A percentile compares a stretch with the other conserved stretches of the same genome.
Evolutionary conservation across 2,329 filamentous ascomycete genomes (phyloP).

Genomic region (Cordyceps fumosorosea): DNA sequence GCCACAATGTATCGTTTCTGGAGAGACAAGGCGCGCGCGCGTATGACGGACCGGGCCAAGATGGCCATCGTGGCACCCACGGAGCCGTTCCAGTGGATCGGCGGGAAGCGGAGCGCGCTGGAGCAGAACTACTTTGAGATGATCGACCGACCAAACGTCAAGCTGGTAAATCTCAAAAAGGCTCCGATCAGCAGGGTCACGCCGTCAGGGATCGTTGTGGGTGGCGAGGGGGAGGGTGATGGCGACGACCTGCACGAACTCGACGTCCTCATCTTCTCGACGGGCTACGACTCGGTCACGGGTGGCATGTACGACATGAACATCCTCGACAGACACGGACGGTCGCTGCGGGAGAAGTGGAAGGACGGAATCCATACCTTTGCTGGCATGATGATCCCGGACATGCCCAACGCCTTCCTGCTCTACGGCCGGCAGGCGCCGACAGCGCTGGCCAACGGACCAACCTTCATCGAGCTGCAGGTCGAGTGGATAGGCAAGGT

Average conservation of each 20-base stretch:
- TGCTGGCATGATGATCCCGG: constrained; percentile 19
- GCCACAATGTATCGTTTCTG: not conserved
- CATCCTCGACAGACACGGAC: constrained; percentile 15
- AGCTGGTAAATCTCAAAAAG: constrained; percentile 9
- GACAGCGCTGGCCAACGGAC: constrained; percentile 17
- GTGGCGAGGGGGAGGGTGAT: no score
- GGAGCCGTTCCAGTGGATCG: constrained; percentile 4
- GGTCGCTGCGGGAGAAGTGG: constrained; percentile 16
- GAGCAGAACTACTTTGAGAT: constrained; percentile 13
- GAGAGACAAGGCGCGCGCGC: not conserved
- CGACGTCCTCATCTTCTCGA: constrained; percentile 16
- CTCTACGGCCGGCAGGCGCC: constrained; percentile 21
- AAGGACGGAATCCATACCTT: constrained; percentile 16
- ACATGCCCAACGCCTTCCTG: constrained; percentile 19
- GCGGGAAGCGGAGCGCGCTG: not conserved
- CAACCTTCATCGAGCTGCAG: constrained; percentile 19
- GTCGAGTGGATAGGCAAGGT: constrained; percentile 13
- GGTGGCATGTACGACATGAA: constrained; percentile 19
- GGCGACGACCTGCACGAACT: not conserved
- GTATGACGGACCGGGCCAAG: constrained; percentile 11
- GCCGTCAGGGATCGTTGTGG: not conserved
- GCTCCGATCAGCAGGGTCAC: not conserved
- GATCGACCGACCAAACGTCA: constrained; percentile 12
- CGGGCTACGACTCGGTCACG: constrained; percentile 19
- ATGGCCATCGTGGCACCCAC: constrained; percentile 12